These are phyloP conservation scores for Colletotrichum salicis DNA, from an alignment of 2,329 filamentous ascomycete species.

Conservation along the genomic window DNA sequence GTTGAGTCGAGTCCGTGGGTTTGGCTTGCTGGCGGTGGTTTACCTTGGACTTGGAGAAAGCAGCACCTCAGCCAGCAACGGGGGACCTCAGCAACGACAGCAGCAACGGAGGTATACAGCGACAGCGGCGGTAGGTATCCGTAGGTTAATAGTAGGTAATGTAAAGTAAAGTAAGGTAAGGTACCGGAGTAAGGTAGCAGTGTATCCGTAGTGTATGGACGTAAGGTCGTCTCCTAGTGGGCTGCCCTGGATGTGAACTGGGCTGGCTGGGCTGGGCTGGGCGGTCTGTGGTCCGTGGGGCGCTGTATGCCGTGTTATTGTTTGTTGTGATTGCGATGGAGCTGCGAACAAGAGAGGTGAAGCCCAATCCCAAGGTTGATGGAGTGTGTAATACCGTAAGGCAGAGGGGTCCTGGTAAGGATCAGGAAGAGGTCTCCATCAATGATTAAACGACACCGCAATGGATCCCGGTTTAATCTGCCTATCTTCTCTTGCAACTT, in stretches of 20 bases:
- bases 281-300: slow-evolving; percentile 23
- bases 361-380: slow-evolving; percentile 8
- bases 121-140: neutral
- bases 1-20: slow-evolving; percentile 20
- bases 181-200: neutral
- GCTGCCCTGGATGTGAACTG: neutral
- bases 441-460: neutral
- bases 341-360: slow-evolving; percentile 10
- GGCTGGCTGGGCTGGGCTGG: neutral
- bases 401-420: slow-evolving; percentile 14
- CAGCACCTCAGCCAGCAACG: neutral
- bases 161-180: neutral
- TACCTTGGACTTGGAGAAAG: neutral
- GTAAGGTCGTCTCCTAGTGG: neutral
- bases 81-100: neutral
- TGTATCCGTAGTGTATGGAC: neutral
- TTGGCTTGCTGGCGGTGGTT: neutral
- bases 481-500: neutral
- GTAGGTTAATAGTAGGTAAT: neutral
- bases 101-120: neutral
- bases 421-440: neutral
- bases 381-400: slow-evolving; percentile 5
- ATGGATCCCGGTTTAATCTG: neutral
- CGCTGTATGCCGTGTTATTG: slow-evolving; percentile 17
- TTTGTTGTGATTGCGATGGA: slow-evolving; percentile 19